phyloP scores from a whole-genome alignment of 2,329 filamentous ascomycete genomes.

The Stachybotrys chlorohalonatus region DNA sequence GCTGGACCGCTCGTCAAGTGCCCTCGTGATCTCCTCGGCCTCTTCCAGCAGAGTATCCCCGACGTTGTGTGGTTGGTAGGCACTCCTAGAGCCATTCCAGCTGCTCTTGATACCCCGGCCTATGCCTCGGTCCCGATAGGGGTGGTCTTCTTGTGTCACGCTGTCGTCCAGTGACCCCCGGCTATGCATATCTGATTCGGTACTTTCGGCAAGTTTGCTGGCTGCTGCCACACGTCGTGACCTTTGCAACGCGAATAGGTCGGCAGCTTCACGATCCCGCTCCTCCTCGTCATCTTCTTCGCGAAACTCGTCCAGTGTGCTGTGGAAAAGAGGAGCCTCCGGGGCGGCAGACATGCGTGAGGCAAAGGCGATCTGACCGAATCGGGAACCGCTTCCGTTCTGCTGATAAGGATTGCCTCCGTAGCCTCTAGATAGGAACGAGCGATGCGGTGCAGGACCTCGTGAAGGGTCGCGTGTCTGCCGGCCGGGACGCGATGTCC shows the following conservation, averaged over 20 bases:
- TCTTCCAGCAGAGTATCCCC: slow-evolving; percentile 30
- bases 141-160: slow-evolving; percentile 15
- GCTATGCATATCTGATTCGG: slow-evolving; percentile 57
- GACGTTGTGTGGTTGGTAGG: slow-evolving; percentile 15
- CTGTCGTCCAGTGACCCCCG: slow-evolving; percentile 25
- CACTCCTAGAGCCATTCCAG: slow-evolving; percentile 48
- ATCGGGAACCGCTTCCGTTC: slow-evolving; percentile 59
- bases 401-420: slow-evolving; percentile 76
- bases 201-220: slow-evolving; percentile 75
- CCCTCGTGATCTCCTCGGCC: slow-evolving; percentile 28
- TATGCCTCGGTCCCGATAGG: slow-evolving; percentile 37
- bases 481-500: slow-evolving; percentile 23
- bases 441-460: slow-evolving; percentile 23
- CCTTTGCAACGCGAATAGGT: slow-evolving; percentile 83
- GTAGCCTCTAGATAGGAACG: slow-evolving; percentile 34
- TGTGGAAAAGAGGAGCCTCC: slow-evolving; percentile 90
- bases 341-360: slow-evolving; percentile 63
- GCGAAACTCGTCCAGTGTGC: slow-evolving; percentile 78
- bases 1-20: slow-evolving; percentile 19
- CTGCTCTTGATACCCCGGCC: slow-evolving; percentile 52
- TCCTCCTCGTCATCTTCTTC: slow-evolving; percentile 93
- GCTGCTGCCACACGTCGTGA: slow-evolving; percentile 83
- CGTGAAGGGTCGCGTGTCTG: slow-evolving; percentile 21
- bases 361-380: slow-evolving; percentile 65
- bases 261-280: slow-evolving; percentile 83